Evolutionary conservation across 164 flowering plant species (phyloP).

Genomic region (Nelumbo lutea): DNA sequence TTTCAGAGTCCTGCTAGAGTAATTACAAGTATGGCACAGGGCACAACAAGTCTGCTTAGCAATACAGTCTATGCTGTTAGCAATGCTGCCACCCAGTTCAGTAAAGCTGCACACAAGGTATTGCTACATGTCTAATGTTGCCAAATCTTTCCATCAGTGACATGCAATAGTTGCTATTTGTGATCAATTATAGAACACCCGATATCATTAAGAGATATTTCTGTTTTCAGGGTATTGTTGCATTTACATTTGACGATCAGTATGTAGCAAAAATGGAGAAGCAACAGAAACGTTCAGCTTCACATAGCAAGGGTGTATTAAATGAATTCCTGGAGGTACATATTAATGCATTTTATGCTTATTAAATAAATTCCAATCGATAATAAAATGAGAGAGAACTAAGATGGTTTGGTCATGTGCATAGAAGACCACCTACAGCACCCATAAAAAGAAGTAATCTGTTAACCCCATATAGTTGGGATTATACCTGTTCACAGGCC

Average conservation of each 20-base stretch:
- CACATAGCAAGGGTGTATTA: conserved; percentile 75
- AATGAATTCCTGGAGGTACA: conserved; percentile 89
- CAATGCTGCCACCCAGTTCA: conserved; percentile 95
- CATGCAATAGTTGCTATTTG: neutral
- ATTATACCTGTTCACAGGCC: too few relatives aligned
- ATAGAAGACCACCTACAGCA: too few relatives aligned
- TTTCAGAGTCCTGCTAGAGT: conserved; percentile 81
- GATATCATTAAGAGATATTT: neutral
- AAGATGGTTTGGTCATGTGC: too few relatives aligned
- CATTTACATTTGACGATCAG: conserved; percentile 84
- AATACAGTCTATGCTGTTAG: conserved; percentile 89
- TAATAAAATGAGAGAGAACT: too few relatives aligned
- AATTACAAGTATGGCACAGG: conserved; percentile 78
- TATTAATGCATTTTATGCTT: neutral
- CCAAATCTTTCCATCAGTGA: neutral
- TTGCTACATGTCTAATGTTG: neutral
- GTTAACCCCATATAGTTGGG: too few relatives aligned
- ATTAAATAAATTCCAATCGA: neutral
- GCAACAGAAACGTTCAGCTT: conserved; percentile 49
- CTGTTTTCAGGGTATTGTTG: conserved; percentile 73
- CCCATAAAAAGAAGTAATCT: too few relatives aligned
- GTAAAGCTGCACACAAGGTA: conserved; percentile 96
- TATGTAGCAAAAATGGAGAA: conserved; percentile 48
- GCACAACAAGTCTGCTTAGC: conserved; percentile 82
- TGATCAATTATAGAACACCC: neutral